These are phyloP conservation scores for Sordariomycetes sp. DNA, from an alignment of 2,329 filamentous ascomycete species.

Conservation along the genomic window DNA sequence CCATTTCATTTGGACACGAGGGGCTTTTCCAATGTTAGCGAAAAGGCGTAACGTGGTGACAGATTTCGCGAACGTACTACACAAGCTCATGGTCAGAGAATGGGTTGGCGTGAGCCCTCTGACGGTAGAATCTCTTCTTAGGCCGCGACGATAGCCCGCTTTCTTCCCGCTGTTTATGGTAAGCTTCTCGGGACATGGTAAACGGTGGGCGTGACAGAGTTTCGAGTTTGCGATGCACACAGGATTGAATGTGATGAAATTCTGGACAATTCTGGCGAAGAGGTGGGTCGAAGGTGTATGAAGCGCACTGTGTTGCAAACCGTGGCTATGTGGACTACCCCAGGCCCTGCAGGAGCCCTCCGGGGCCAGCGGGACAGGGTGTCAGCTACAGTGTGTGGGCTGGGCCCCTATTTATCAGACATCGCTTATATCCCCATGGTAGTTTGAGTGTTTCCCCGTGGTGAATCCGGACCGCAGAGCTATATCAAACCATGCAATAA, in stretches of 20 bases:
- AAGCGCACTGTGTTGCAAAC: not conserved
- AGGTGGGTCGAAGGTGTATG: not conserved
- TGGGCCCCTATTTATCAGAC: no score
- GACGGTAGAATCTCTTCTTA: slow-evolving; percentile 83
- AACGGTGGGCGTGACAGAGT: not conserved
- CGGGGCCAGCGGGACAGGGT: no score
- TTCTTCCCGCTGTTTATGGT: not conserved
- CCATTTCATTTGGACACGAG: slow-evolving; percentile 66
- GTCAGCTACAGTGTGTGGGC: no score
- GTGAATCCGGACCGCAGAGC: no score
- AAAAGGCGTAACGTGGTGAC: not conserved
- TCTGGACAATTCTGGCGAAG: not conserved
- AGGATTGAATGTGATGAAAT: not conserved
- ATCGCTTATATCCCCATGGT: no score
- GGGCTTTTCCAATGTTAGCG: slow-evolving; percentile 42
- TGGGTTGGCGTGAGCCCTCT: slow-evolving; percentile 92
- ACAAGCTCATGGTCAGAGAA: slow-evolving; percentile 86
- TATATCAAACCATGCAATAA: no score
- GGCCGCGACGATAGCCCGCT: not conserved
- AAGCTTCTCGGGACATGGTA: slow-evolving; percentile 1
- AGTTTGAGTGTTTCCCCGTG: no score
- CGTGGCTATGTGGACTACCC: not conserved
- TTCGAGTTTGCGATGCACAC: not conserved
- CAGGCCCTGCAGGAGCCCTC: no score
- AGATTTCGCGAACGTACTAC: slow-evolving; percentile 50